Evolutionary conservation across 805 yeast species (phyloP), one percentile per base, ranked within the genome.

Genomic region (Metschnikowia vanudenii): DNA sequence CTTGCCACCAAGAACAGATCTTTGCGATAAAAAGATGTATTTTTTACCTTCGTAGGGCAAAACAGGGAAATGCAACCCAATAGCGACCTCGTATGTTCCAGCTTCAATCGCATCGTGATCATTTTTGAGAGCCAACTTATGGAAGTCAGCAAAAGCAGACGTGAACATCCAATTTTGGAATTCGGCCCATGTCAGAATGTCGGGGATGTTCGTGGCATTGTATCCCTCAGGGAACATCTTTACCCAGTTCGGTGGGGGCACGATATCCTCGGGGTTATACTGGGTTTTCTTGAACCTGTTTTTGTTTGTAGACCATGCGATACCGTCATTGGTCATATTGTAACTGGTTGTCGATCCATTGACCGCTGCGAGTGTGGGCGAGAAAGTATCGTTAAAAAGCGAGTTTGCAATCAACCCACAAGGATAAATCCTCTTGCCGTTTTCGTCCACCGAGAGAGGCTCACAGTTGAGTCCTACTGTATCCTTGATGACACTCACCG

Each of bases 351-450:
- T 17, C 4, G 71, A 63, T 9, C 74, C 75, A 50, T 73, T 73
- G 13, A 67, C 75, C 2, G 64, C 73, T 5, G 24, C 41, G 20
- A 73, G 61, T 3, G 73, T 63, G 10, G 57, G 39, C 14, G 57
- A 32, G 45, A 51, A 84, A 0, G 94, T 85, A 58, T 87, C 96
- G 63, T 87, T 87, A 67, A 86, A 87, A 56, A 85, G 56, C 9
- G 91, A 79, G 62, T 87, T 87, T 14, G 96, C 94, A 59, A 87
- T 86, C 49, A 87, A 70, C 1, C 96, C 96, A 66, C 96, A 87
- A 12, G 96, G 96, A 59, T 87, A 87, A 51, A 76, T 76, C 42
- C 69, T 76, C 64, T 67, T 78, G 13, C 84, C 84, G 22, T 68
- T 51, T 0, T 40, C 40, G 49, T 71, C 62, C 1, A 54, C 43